Evolutionary conservation across 106 monocot genomes (phyloP), one percentile per base, ranked within the genome.

Genomic region (Triglochin maritima): DNA sequence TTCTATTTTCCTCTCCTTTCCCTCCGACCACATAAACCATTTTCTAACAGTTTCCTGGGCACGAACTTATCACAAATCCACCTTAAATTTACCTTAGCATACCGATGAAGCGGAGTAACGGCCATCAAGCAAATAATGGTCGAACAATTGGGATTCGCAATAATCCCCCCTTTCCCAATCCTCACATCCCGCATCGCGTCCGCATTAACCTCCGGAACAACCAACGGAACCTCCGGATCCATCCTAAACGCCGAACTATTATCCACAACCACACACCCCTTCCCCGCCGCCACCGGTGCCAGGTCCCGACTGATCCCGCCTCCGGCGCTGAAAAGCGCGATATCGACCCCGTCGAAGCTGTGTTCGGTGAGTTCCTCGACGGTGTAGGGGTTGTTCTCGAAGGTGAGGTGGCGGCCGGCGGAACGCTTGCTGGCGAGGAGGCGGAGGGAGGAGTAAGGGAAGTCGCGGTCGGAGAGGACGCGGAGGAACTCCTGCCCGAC

Each of bases 51-150:
- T 29, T 29, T 29, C 29, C 29, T 29, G 29, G 29, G 29, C 29
- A 29, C 29, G 1, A 29, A 29, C 29, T 29, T 29, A n/a, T 2
- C n/a, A 7, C 11, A 63, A 13, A 44, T 68, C 42, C 15, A 47
- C 49, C 4, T 13, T 46, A 11, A 6, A 2, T 17, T 69, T 63
- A 84, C 95, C 86, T 88, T 92, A 10, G 88, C 86, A 11, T 78
- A 80, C 16, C 86, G 88, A 65, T 98, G 98, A 48, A 98, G 88
- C 3, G 96, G 96, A n/a, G 96, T 96, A 64, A 75, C 91, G 7
- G 89, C 93, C 95, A 96, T 90, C 63, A 96, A 62, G 71, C 90
- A 96, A 56, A 96, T 96, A 59, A 96, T 96, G 9, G 88, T 96
- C 1, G 96, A 96, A 49, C 96, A 96, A 73, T 96, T 96, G 8